Base-by-base conservation (phyloP, 1,284 basidiomycete genomes). In the Pyrrhoderma lamaoense region DNA sequence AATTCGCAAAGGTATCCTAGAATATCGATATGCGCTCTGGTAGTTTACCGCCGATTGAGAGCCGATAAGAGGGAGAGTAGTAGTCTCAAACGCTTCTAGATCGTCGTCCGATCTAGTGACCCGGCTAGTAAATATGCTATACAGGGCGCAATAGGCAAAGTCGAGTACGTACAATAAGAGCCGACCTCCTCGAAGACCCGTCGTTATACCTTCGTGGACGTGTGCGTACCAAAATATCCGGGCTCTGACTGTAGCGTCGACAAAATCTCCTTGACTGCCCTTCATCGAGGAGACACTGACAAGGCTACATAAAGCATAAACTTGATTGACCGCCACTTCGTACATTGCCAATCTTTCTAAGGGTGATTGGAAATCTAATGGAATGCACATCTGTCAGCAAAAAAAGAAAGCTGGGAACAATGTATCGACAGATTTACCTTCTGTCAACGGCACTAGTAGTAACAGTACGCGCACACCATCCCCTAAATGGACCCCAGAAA, bases 141-240 rank as follows among this genome's bases (percentile, higher is more conserved):
- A 18, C 11, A 67, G 57, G 45, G 35, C 37, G n/a, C 59, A 47
- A n/a, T 23, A 47, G 21, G 46, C 38, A 40, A 14, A 22, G 36
- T 22, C 14, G 36, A 27, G n/a, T 38, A 62, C 86, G 60, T 68
- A 87, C 86, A 89, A 64, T 47, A 83, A 69, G 42, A 93, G 72
- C 35, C 86, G 80, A 8, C 87, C 85, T 27, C 92, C 91, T 52
- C 80, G 75, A 51, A 93, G 73, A 18, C 83, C 91, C 14, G 79
- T 85, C 0, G 80, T 81, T 23, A 92, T 76, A 35, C 88, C 82
- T 66, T 94, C 91, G 55, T 89, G 81, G 7, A 87, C 79, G 58
- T 90, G 79, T 2, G 85, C 80, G 59, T 86, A 93, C 88, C 89
- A 93, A 62, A 90, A 93, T 43, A 93, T 76, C 23, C 89, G 75